Percentiles rank a stretch among this genome's conserved stretches.
Evolutionary conservation across 139 green algal species (phyloP).

Genomic region (Eudorina sp.): DNA sequence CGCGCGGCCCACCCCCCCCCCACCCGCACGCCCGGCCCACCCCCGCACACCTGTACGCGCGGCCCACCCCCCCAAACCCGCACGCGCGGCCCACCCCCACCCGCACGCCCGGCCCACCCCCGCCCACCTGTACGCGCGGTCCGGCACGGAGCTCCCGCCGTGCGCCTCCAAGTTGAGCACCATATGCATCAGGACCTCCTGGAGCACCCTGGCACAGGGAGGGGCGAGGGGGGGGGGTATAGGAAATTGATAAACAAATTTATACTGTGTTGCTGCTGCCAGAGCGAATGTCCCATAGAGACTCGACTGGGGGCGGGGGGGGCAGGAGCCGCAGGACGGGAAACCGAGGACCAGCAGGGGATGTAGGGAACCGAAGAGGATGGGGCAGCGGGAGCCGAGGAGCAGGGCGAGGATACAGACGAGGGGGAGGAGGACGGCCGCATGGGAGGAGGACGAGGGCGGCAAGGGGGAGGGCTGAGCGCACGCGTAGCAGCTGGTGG

Average conservation of each 20-base stretch:
- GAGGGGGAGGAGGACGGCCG: too few relatives aligned
- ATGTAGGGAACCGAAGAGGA: background rate
- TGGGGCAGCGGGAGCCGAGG: background rate
- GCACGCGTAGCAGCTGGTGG: too few relatives aligned
- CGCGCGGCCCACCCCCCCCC: too few relatives aligned
- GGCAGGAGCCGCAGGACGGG: background rate
- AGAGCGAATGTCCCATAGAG: background rate
- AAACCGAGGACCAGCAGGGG: too few relatives aligned
- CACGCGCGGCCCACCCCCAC: background rate
- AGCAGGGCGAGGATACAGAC: background rate
- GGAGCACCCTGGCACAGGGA: background rate
- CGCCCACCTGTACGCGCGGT: slow-evolving; percentile 12
- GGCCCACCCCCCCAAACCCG: too few relatives aligned
- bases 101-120: background rate
- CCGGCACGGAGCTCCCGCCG: background rate
- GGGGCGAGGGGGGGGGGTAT: background rate
- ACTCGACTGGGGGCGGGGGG: background rate
- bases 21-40: background rate
- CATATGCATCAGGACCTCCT: slow-evolving; percentile 44
- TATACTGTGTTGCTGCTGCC: background rate
- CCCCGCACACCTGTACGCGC: slow-evolving; percentile 23
- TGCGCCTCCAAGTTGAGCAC: slow-evolving; percentile 27
- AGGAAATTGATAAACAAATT: background rate
- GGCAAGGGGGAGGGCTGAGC: too few relatives aligned
- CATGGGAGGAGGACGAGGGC: too few relatives aligned